Percentiles rank a stretch among this genome's conserved stretches.
These are phyloP conservation scores for Phtheirospermum japonicum DNA, from an alignment of 257 asterid genomes.

Conservation along the genomic window DNA sequence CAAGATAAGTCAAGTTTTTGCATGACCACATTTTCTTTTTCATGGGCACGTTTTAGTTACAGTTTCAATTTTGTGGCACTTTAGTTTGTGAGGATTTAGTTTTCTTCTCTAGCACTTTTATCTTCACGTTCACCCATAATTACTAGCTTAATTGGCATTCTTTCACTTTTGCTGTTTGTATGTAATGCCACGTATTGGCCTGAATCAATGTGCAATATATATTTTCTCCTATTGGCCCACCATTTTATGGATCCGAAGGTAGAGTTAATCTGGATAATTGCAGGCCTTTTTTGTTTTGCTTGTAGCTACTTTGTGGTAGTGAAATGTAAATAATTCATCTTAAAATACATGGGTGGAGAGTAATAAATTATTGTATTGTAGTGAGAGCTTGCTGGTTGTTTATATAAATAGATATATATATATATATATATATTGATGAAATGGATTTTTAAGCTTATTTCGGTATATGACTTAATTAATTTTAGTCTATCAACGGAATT, in stretches of 20 bases:
- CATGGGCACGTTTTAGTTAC: not conserved
- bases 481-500: not conserved
- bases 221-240: not conserved
- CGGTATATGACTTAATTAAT: not conserved
- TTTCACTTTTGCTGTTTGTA: constrained; percentile 9
- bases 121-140: not conserved
- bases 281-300: not conserved
- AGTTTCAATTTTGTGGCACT: not conserved
- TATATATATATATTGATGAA: not conserved
- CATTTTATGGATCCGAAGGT: not conserved
- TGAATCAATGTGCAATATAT: not conserved
- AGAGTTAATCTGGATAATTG: constrained; percentile 3
- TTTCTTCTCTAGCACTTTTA: not conserved
- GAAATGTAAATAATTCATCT: not conserved
- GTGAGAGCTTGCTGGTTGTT: not conserved
- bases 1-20: not conserved
- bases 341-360: not conserved
- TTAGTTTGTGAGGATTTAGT: not conserved
- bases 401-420: not conserved
- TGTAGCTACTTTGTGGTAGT: not conserved
- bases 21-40: not conserved
- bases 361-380: too few relatives aligned
- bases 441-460: not conserved
- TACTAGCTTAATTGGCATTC: not conserved
- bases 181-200: not conserved